A percentile compares a stretch with the other conserved stretches of the same genome.
Evolutionary conservation across 73 alveolate species (phyloP).

Genomic region (Tetrahymena malaccensis): DNA sequence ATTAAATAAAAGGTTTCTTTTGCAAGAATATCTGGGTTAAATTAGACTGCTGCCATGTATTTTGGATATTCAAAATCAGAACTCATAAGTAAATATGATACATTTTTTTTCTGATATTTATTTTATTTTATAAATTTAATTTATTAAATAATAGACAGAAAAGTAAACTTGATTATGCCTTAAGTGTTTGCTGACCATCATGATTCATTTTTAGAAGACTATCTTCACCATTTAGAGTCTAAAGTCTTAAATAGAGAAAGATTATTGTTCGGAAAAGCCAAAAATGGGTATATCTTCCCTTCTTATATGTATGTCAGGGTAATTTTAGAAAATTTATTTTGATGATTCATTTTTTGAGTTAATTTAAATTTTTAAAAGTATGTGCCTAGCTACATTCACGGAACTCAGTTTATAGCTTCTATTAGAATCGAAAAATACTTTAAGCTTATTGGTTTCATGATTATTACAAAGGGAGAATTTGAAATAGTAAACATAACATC

Average conservation of each 20-base stretch:
- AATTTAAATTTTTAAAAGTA: background rate
- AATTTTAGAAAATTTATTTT: no score
- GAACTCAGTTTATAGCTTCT: constrained; percentile 29
- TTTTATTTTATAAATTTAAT: background rate
- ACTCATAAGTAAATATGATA: background rate
- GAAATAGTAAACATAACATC: constrained; percentile 37
- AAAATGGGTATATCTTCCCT: constrained; percentile 41
- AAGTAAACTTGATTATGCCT: constrained; percentile 29
- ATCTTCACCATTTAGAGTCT: constrained; percentile 21
- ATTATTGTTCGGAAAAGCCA: constrained; percentile 26
- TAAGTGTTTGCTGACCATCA: constrained; percentile 30
- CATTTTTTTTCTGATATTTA: background rate
- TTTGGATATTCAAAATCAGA: constrained; percentile 42
- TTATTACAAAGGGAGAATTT: background rate
- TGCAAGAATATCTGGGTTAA: constrained; percentile 32
- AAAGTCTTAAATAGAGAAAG: constrained; percentile 37
- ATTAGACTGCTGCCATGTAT: constrained; percentile 29
- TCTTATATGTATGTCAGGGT: constrained; percentile 19
- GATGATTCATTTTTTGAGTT: no score
- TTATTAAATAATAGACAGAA: constrained; percentile 15
- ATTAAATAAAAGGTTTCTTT: background rate
- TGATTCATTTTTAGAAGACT: constrained; percentile 35
- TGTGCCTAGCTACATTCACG: constrained; percentile 37
- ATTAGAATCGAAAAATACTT: constrained; percentile 26
- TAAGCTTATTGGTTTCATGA: constrained; percentile 23